Base-by-base conservation (phyloP, 164 flowering plant genomes). In the Buxus sempervirens region DNA sequence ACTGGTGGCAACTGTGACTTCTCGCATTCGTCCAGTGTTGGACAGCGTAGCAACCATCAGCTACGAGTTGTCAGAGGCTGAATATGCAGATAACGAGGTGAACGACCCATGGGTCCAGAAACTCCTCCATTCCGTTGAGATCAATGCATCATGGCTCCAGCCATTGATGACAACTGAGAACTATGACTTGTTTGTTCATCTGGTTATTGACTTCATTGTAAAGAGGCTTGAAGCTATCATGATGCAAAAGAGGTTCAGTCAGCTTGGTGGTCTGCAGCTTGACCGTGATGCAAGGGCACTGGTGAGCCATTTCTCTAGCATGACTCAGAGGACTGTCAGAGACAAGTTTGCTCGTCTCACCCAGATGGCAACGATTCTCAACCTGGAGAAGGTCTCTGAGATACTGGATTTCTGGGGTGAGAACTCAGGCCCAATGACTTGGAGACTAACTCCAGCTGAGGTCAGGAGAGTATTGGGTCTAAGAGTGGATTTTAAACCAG, bases 371-470 rank as follows among this genome's bases (percentile, higher is more conserved):
- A 92, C 99, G 7, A 86, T 92, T 62, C 86, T 95, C n/a, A 92
- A 95, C 82, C 80, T 95, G 64, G 97, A 92, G 65, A 90, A 89
- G 82, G 99, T 95, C 5, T 90, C 94, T 4, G 98, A 92, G 85
- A 92, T 95, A 69, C 79, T 92, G 68, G 98, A 95, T 77, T 95
- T 95, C 96, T 95, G 98, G 98, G 98, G 97, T 32, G 98, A 95
- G 83, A 92, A 92, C 71, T 84, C 98, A 15, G 97, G 97, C 58
- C 98, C 97, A 58, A 89, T 95, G 98, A 92, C 98, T 13, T 95
- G 98, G 98, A 83, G 98, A 72, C 78, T 95, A 38, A 95, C 97
- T 58, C 98, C 98, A 15, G 96, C 98, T 5, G 98, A 95, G 80
- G 98, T 95, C 54, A 90, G 96, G 73, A 82, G 97, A 73, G 94